phyloP scores from a whole-genome alignment of 2,329 filamentous ascomycete species.

The Geoglossum cookeanum region DNA sequence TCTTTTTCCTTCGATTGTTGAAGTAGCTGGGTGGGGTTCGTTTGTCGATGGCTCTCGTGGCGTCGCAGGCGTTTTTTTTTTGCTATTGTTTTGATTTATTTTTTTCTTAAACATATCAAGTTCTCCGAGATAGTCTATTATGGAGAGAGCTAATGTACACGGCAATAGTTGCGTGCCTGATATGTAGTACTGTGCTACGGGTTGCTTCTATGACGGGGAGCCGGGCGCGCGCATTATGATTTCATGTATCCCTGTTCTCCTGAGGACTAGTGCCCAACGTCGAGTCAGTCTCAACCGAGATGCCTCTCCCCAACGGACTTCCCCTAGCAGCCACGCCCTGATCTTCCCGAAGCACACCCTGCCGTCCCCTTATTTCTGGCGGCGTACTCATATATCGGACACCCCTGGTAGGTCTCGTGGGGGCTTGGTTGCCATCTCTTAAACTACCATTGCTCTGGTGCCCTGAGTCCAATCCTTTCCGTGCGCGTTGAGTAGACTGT shows the following conservation, averaged over 20 bases:
- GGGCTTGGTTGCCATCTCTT: background rate
- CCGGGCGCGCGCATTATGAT: background rate
- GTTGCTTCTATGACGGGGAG: background rate
- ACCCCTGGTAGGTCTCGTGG: background rate
- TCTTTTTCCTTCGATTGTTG: background rate
- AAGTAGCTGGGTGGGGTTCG: background rate
- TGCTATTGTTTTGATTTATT: background rate
- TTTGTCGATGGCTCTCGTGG: background rate
- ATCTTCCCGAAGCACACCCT: background rate
- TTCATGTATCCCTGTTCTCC: background rate
- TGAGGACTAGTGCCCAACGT: conserved; percentile 2
- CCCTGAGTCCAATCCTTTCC: background rate
- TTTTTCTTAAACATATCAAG: background rate
- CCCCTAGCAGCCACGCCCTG: background rate
- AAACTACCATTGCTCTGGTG: background rate
- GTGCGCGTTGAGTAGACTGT: background rate
- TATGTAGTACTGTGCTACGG: background rate
- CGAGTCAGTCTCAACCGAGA: background rate
- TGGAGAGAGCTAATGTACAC: background rate
- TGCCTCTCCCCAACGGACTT: conserved; percentile 1
- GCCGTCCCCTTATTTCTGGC: background rate
- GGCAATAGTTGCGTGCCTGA: background rate
- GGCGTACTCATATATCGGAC: background rate
- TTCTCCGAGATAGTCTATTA: no score
- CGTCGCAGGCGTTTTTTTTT: background rate